Evolutionary conservation across 2,329 filamentous ascomycete genomes (phyloP).

Genomic region (Leptosphaerulina australis): DNA sequence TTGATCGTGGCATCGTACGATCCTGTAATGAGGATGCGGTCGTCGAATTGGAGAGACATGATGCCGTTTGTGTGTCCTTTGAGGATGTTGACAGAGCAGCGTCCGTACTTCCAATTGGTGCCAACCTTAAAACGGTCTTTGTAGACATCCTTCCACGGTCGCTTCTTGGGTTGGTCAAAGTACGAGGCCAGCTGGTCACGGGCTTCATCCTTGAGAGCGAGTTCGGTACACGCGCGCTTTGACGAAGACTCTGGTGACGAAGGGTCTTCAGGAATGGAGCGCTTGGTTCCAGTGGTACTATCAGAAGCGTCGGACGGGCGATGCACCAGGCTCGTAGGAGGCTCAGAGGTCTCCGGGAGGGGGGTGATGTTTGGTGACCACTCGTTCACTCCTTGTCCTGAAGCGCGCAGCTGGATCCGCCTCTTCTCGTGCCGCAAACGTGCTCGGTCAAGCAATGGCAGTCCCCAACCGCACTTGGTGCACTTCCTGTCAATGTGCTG

Average conservation of each 20-base stretch:
- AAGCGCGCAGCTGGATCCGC: constrained; percentile 75
- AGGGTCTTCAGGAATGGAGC: constrained; percentile 33
- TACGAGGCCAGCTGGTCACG: constrained; percentile 52
- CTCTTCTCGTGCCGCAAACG: constrained; percentile 84
- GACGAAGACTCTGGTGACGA: constrained; percentile 32
- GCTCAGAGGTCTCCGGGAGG: constrained; percentile 45
- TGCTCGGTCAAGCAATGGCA: constrained; percentile 88
- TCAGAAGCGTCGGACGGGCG: constrained; percentile 23
- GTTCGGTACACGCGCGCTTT: constrained; percentile 46
- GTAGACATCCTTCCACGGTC: constrained; percentile 97
- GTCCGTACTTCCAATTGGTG: constrained; percentile 95
- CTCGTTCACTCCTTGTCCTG: constrained; percentile 62
- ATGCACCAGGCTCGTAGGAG: constrained; percentile 19
- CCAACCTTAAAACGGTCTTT: constrained; percentile 94
- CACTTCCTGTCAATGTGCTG: constrained; percentile 95
- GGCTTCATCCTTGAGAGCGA: constrained; percentile 15
- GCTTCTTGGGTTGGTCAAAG: constrained; percentile 55
- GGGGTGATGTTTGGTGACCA: constrained; percentile 60
- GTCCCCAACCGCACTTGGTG: constrained; percentile 92
- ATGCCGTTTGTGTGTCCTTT: constrained; percentile 88
- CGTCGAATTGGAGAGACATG: constrained; percentile 80
- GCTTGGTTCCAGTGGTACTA: constrained; percentile 33
- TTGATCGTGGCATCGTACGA: constrained; percentile 96
- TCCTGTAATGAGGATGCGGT: constrained; percentile 88
- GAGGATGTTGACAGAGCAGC: constrained; percentile 83